Conservation (phyloP, 1,284 basidiomycete genomes). For the Ceratobasidium sp. region DNA sequence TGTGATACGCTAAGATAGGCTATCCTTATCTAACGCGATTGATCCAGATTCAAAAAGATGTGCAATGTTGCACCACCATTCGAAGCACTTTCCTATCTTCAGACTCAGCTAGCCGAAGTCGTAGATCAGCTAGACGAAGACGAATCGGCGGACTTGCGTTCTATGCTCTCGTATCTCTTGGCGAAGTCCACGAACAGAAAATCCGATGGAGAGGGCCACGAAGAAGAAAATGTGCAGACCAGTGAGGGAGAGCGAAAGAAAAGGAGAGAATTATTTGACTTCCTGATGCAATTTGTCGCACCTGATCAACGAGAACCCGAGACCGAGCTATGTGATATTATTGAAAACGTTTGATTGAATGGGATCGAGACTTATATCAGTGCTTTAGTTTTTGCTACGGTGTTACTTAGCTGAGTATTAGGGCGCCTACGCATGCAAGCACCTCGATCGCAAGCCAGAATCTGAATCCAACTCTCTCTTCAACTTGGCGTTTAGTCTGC, state of each 20-base stretch:
- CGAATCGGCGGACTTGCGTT: conserved; percentile 68
- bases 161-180: conserved; percentile 71
- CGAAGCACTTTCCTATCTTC: conserved; percentile 74
- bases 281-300: conserved; percentile 66
- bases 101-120: conserved; percentile 69
- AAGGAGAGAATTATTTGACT: conserved; percentile 72
- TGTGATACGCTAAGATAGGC: neutral
- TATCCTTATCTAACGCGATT: neutral
- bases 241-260: conserved; percentile 58
- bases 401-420: no score
- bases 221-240: conserved; percentile 30
- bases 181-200: conserved; percentile 23
- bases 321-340: conserved; percentile 62
- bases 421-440: no score
- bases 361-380: no score
- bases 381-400: no score
- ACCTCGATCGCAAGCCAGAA: no score
- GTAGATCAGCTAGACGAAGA: conserved; percentile 70
- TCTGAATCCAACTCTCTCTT: no score
- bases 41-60: conserved; percentile 74
- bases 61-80: conserved; percentile 68
- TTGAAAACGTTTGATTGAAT: conserved; percentile 51
- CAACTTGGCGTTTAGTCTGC: no score
- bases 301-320: conserved; percentile 69
- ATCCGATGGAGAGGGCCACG: conserved; percentile 9